Base-by-base conservation (phyloP, 352 stramenopile species). In the Thalassiosira delicatula region DNA sequence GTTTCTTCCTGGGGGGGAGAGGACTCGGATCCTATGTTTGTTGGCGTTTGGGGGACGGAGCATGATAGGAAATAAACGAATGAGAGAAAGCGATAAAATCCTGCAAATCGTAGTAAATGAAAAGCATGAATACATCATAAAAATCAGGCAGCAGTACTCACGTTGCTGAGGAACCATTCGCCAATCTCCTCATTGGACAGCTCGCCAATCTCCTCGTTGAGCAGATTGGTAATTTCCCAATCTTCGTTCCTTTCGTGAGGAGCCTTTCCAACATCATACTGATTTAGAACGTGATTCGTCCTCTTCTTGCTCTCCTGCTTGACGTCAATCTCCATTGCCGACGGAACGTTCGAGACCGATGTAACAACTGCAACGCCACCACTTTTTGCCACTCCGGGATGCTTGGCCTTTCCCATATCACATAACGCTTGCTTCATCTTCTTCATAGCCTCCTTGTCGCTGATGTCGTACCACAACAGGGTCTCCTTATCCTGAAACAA, bases 381-480 rank as follows among this genome's bases (percentile, higher is more conserved):
- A n/a, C n/a, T n/a, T n/a, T n/a, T n/a, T n/a, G n/a, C n/a, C n/a
- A n/a, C n/a, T n/a, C n/a, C n/a, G n/a, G n/a, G n/a, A n/a, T n/a
- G 9, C 51, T 3, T 60, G 23, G 27, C 17, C 27, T 57, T 57
- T 4, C n/a, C 51, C 51, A 30, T 33, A 17, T 66, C 67, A 9
- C 51, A 35, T 35, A 75, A 49, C 25, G 67, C 51, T 27, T 67
- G 46, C 4, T 21, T 40, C 5, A 51, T 75, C 46, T 75, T 67
- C 40, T 67, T 67, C 19, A 65, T 30, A 3, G 67, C 67, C 35
- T n/a, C 40, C 8, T 27, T 66, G 29, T 75, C 42, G 11, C 46
- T 11, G 49, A 75, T 19, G 29, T 75, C 67, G 32, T 51, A 53
- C 67, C 67, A 75, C 17, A 63, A 14, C n/a, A n/a, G 35, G 23